Conservation (phyloP, 441 rosid genomes). For the Erysimum cheiri region DNA sequence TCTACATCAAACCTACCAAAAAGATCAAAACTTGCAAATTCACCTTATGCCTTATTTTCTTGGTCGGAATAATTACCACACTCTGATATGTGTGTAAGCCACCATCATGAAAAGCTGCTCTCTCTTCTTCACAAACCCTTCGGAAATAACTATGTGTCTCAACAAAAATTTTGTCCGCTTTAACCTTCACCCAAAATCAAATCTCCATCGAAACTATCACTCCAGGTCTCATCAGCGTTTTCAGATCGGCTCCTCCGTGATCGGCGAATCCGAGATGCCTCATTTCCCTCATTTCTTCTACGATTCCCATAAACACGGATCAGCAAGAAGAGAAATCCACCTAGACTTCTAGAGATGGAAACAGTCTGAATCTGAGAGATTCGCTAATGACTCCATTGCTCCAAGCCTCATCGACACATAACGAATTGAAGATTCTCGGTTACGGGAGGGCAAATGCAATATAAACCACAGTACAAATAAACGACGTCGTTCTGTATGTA, state of each 20-base stretch:
- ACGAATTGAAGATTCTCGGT: too few species aligned
- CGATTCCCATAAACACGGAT: constrained; percentile 2
- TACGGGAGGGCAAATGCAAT: too few species aligned
- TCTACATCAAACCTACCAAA: neutral
- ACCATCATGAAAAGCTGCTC: constrained; percentile 76
- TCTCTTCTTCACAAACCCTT: constrained; percentile 71
- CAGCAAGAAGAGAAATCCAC: too few species aligned
- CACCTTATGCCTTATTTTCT: constrained; percentile 74
- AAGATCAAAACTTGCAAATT: constrained; percentile 44
- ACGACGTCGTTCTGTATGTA: neutral
- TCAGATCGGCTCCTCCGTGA: constrained; percentile 65
- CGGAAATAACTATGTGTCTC: constrained; percentile 63
- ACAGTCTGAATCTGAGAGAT: neutral
- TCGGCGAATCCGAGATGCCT: too few species aligned
- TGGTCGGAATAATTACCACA: constrained; percentile 61
- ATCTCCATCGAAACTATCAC: constrained; percentile 35
- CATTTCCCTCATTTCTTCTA: constrained; percentile 69
- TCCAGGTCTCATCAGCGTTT: constrained; percentile 61
- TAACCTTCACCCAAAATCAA: constrained; percentile 79
- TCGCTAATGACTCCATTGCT: neutral
- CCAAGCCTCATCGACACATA: neutral
- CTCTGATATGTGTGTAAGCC: constrained; percentile 75
- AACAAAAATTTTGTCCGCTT: constrained; percentile 51
- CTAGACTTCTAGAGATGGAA: neutral
- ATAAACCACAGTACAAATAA: too few species aligned